Conservation (phyloP, 495 filamentous ascomycete species). For the Neohortaea acidophila region DNA sequence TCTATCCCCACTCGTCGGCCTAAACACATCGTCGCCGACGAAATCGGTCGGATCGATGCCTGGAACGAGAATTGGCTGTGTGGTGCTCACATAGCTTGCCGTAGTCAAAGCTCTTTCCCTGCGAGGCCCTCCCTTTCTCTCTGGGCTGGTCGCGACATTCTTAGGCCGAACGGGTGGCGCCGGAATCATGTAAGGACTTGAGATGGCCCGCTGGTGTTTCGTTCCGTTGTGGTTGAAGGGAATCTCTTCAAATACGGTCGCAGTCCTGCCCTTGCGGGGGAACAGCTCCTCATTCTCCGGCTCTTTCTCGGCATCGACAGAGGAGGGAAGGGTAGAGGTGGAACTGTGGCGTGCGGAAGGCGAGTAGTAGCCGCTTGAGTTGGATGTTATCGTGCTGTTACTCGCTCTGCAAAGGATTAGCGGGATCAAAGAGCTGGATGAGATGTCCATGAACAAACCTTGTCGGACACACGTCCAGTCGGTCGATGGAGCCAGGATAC, state of each 20-base stretch:
- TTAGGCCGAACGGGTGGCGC: background rate
- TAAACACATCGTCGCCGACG: conserved; percentile 18
- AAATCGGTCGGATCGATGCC: conserved; percentile 18
- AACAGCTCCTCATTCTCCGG: conserved; percentile 17
- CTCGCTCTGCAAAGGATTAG: conserved; percentile 20
- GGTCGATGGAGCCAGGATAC: too few relatives aligned
- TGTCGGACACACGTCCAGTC: too few relatives aligned
- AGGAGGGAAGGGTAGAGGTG: conserved; percentile 20
- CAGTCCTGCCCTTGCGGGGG: conserved; percentile 8
- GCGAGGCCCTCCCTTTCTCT: background rate
- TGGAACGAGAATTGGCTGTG: conserved; percentile 22
- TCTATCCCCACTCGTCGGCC: too few relatives aligned
- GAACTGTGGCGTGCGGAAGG: conserved; percentile 22
- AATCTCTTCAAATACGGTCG: conserved; percentile 5
- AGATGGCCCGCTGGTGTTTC: too few relatives aligned
- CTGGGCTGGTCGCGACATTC: conserved; percentile 1
- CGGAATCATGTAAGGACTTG: too few relatives aligned
- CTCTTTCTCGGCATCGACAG: conserved; percentile 14
- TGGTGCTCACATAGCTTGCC: conserved; percentile 29
- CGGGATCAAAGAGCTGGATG: too few relatives aligned
- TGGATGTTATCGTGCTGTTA: conserved; percentile 18
- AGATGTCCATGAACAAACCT: too few relatives aligned
- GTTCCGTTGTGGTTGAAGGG: conserved; percentile 4
- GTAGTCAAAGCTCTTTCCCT: conserved; percentile 23
- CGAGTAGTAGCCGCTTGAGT: conserved; percentile 16